These are phyloP conservation scores for Tuber calosporum DNA, from an alignment of 495 filamentous ascomycete genomes.

Conservation along the genomic window DNA sequence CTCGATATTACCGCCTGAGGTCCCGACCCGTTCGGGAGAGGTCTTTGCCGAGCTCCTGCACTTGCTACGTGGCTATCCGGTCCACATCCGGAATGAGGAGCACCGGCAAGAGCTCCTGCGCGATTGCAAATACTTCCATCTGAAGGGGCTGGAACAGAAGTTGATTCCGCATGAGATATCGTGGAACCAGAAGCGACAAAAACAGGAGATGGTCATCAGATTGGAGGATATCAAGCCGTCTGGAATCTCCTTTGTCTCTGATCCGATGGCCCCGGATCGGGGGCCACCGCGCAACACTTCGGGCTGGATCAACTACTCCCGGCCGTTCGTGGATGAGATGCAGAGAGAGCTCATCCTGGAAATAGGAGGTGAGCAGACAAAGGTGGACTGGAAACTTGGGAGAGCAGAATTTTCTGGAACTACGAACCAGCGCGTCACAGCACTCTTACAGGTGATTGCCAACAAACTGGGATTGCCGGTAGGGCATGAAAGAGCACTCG, in stretches of 20 bases:
- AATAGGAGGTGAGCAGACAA: slow-evolving; percentile 61
- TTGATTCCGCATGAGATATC: slow-evolving; percentile 71
- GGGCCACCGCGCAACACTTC: slow-evolving; percentile 15
- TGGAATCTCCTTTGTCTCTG: slow-evolving; percentile 59
- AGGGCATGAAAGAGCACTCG: slow-evolving; percentile 53
- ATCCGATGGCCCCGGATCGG: slow-evolving; percentile 37
- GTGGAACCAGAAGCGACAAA: slow-evolving; percentile 61
- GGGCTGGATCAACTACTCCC: slow-evolving; percentile 68
- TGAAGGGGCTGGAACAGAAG: slow-evolving; percentile 83
- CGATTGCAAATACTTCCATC: slow-evolving; percentile 87
- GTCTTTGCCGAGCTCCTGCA: slow-evolving; percentile 79
- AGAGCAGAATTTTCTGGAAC: slow-evolving; percentile 65
- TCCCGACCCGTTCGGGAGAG: slow-evolving; percentile 71
- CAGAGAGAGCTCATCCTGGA: slow-evolving; percentile 71
- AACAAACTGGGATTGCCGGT: slow-evolving; percentile 69
- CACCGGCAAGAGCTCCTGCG: slow-evolving; percentile 74
- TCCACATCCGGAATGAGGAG: slow-evolving; percentile 65
- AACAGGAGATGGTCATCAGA: slow-evolving; percentile 71
- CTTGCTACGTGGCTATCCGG: slow-evolving; percentile 76
- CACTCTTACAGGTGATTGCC: slow-evolving; percentile 69
- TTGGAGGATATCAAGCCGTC: slow-evolving; percentile 80
- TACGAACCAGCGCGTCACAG: slow-evolving; percentile 60
- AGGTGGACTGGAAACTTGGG: slow-evolving; percentile 52
- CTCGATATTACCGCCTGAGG: slow-evolving; percentile 69
- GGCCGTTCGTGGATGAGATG: slow-evolving; percentile 72